Conservation (phyloP, 352 stramenopile genomes). For the Pythium graminicola region DNA sequence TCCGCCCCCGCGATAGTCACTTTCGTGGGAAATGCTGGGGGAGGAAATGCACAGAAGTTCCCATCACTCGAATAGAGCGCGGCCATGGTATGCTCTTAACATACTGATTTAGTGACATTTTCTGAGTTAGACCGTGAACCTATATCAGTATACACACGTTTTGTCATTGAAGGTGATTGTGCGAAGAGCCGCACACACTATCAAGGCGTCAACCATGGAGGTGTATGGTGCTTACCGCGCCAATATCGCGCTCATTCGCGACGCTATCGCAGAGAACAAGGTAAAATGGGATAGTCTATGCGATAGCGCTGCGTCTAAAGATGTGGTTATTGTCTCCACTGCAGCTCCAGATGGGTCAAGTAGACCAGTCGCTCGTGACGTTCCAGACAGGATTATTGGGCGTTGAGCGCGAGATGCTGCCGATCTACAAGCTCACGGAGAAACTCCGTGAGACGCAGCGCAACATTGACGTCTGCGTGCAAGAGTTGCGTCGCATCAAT, state of each 20-base stretch:
- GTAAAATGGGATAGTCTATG: constrained; percentile 5
- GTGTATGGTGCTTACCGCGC: constrained; percentile 40
- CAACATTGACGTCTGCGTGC: constrained; percentile 78
- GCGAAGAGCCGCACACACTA: neutral
- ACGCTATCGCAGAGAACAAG: constrained; percentile 59
- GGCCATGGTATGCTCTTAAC: neutral
- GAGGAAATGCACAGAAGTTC: neutral
- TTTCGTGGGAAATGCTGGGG: neutral
- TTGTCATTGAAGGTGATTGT: neutral
- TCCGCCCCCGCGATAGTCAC: neutral
- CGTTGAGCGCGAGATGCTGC: constrained; percentile 76
- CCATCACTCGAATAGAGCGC: constrained; percentile 19
- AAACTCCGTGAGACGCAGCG: constrained; percentile 72
- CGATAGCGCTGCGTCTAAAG: constrained; percentile 3
- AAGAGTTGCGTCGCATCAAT: constrained; percentile 59
- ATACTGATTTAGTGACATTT: neutral
- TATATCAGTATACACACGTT: constrained; percentile 12
- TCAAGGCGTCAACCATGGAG: constrained; percentile 37
- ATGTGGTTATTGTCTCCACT: constrained; percentile 1
- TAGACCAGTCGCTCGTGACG: constrained; percentile 43
- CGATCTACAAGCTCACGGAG: constrained; percentile 81
- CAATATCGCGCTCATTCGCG: constrained; percentile 53
- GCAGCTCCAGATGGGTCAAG: constrained; percentile 54
- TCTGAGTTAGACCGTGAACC: no score
- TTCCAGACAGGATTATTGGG: constrained; percentile 62